A percentile compares a stretch with the other conserved stretches of the same genome.
phyloP scores from a whole-genome alignment of 2,329 filamentous ascomycete species.

The Acephala macrosclerotiorum region DNA sequence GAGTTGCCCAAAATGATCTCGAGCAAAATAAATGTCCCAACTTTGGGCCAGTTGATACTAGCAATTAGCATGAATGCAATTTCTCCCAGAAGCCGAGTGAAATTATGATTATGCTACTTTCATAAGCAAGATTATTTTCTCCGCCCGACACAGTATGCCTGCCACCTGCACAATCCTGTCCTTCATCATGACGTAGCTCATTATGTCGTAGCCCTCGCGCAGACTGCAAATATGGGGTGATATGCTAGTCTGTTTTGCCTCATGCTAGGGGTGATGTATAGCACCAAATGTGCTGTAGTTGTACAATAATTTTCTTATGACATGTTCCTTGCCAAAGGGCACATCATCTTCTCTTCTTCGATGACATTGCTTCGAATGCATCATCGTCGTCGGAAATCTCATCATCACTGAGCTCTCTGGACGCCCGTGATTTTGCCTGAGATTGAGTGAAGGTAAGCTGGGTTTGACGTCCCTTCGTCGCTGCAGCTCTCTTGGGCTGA shows the following conservation, averaged over 20 bases:
- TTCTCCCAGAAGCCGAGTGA: neutral
- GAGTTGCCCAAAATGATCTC: no score
- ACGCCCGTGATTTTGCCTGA: constrained; percentile 46
- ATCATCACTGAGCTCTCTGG: constrained; percentile 69
- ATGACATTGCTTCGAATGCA: constrained; percentile 57
- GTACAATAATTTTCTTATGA: neutral
- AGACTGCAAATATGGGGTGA: neutral
- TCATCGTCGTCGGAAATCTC: constrained; percentile 65
- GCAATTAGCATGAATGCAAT: neutral
- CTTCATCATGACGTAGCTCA: neutral
- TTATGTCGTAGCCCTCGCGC: neutral
- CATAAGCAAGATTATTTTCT: neutral
- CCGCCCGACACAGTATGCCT: neutral
- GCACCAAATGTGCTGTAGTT: neutral
- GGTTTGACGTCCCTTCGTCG: constrained; percentile 52
- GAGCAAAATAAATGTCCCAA: no score
- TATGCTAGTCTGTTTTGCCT: neutral
- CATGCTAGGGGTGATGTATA: neutral
- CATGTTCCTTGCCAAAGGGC: neutral
- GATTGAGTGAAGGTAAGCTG: constrained; percentile 56
- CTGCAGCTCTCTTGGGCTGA: constrained; percentile 39
- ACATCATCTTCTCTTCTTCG: constrained; percentile 24
- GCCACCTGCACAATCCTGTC: neutral
- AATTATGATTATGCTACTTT: neutral
- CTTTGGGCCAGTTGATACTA: neutral